These are phyloP conservation scores for Botrytis pseudocinerea DNA, from an alignment of 2,329 filamentous ascomycete species.

Conservation along the genomic window DNA sequence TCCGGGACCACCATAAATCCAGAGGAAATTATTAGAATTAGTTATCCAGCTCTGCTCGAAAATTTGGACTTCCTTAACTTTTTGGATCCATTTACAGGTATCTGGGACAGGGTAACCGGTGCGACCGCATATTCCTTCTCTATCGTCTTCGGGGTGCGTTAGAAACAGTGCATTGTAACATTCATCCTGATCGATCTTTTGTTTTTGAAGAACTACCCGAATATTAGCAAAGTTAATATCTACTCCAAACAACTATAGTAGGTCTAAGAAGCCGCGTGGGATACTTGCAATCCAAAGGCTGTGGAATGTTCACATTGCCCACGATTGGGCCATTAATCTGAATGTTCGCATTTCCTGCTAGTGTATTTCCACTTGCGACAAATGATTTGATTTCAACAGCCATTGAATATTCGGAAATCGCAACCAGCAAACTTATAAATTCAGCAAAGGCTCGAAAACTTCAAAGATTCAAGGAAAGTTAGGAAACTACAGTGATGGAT, in stretches of 20 bases:
- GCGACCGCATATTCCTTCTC: background rate
- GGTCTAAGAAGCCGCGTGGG: background rate
- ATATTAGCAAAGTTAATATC: background rate
- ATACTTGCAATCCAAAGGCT: background rate
- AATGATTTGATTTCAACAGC: background rate
- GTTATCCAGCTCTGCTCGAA: background rate
- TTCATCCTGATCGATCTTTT: background rate
- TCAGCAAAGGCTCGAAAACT: background rate
- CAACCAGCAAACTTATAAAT: background rate
- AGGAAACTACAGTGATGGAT: background rate
- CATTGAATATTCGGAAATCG: background rate
- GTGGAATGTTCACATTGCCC: background rate
- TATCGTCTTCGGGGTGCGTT: background rate
- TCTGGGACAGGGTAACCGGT: background rate
- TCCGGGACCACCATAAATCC: background rate
- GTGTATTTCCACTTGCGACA: background rate
- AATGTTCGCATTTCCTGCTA: background rate
- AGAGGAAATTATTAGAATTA: background rate
- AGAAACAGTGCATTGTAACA: background rate
- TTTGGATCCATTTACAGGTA: background rate
- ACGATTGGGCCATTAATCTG: background rate
- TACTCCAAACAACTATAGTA: background rate
- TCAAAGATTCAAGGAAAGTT: background rate
- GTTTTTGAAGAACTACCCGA: background rate
- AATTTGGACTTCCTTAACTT: background rate